Conservation (phyloP, 306 rosid species). For the Pterocarpus santalinus region DNA sequence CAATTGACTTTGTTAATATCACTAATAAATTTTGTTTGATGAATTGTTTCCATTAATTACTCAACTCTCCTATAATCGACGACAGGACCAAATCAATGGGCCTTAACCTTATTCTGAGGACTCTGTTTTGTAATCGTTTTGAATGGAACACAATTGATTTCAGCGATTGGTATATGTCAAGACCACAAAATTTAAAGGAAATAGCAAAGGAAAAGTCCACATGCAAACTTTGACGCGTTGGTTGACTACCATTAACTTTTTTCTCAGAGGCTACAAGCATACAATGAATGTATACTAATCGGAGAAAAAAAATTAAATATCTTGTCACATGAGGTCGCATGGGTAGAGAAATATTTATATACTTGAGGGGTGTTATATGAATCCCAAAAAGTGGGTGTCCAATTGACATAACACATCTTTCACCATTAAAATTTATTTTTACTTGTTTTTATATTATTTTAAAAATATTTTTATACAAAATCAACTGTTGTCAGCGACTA, state of each 20-base stretch:
- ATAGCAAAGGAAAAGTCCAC: background rate
- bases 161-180: background rate
- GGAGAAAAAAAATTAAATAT: slow-evolving; percentile 3
- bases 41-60: background rate
- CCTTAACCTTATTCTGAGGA: background rate
- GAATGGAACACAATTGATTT: background rate
- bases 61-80: background rate
- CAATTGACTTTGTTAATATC: background rate
- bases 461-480: too few relatives aligned
- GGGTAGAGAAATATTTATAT: background rate
- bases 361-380: too few relatives aligned
- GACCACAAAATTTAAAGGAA: background rate
- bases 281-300: background rate
- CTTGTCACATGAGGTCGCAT: slow-evolving; percentile 21
- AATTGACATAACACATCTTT: too few relatives aligned
- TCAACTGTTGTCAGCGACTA: too few relatives aligned
- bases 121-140: background rate
- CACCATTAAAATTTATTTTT: too few relatives aligned
- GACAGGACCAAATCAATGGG: slow-evolving; percentile 12
- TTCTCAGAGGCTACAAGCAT: too few relatives aligned
- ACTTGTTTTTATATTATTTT: too few relatives aligned
- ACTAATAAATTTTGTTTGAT: too few relatives aligned
- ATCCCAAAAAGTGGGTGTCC: too few relatives aligned
- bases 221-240: background rate
- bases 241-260: background rate